A percentile compares a stretch with the other conserved stretches of the same genome.
Evolutionary conservation across 2,329 filamentous ascomycete species (phyloP).

Genomic region (Periconia digitata): DNA sequence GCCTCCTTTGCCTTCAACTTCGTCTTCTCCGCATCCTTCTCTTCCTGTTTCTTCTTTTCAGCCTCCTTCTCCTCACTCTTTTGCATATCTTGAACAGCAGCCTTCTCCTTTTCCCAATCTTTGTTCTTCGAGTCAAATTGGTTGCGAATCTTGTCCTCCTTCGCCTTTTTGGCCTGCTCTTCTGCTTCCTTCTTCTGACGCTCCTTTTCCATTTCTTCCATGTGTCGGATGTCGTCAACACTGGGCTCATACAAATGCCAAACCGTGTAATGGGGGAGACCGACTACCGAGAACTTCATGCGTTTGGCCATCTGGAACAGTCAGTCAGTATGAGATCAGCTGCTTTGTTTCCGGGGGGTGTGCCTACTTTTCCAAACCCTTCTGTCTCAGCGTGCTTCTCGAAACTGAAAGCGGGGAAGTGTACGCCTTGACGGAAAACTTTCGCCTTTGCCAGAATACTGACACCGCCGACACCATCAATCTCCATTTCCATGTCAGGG

Average conservation of each 20-base stretch:
- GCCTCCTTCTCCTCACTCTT: constrained; percentile 46
- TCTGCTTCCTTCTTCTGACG: constrained; percentile 77
- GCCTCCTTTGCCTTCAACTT: constrained; percentile 41
- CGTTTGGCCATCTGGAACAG: constrained; percentile 82
- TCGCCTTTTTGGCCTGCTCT: constrained; percentile 72
- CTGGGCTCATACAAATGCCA: constrained; percentile 99
- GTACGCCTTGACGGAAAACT: constrained; percentile 91
- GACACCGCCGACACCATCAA: constrained; percentile 95
- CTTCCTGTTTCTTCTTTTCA: constrained; percentile 42
- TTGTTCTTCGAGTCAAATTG: constrained; percentile 74
- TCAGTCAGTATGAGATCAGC: constrained; percentile 23
- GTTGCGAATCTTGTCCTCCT: constrained; percentile 75
- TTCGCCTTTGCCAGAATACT: constrained; percentile 95
- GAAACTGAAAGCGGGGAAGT: constrained; percentile 98
- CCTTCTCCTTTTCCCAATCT: constrained; percentile 91
- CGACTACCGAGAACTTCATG: constrained; percentile 94
- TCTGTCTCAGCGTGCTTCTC: constrained; percentile 98
- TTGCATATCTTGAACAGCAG: constrained; percentile 70
- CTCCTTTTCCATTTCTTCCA: constrained; percentile 98
- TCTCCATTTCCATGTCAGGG: constrained; percentile 99
- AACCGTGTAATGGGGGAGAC: constrained; percentile 95
- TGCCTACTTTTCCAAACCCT: constrained; percentile 89
- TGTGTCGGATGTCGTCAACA: constrained; percentile 93
- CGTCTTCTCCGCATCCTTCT: constrained; percentile 64
- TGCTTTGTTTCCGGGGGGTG: neutral